These are phyloP conservation scores for Cutaneotrichosporon dermatis DNA, from an alignment of 1,284 basidiomycete species.

Conservation along the genomic window DNA sequence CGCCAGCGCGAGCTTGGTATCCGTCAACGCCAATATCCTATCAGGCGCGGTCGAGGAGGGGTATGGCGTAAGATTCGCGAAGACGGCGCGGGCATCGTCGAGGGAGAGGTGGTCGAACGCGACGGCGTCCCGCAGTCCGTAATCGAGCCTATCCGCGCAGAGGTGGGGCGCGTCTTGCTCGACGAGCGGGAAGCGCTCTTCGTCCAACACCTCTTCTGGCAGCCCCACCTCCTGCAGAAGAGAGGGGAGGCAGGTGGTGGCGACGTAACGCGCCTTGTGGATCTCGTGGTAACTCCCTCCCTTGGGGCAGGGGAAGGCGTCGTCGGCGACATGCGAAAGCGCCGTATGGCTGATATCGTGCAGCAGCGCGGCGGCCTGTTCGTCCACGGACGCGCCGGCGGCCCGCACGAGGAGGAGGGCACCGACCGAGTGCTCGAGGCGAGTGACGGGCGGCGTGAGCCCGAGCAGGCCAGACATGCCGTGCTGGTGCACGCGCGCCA, in stretches of 20 bases:
- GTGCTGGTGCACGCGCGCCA: constrained; percentile 14
- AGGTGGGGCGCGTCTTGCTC: constrained; percentile 14
- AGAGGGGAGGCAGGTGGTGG: constrained; percentile 6
- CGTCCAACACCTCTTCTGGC: constrained; percentile 4
- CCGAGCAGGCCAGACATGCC: constrained; percentile 15
- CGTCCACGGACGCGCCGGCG: constrained; percentile 10
- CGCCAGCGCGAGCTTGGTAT: background rate
- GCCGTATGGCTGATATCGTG: constrained; percentile 19
- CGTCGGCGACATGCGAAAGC: constrained; percentile 15
- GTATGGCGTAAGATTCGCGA: constrained; percentile 5
- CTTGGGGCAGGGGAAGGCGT: background rate
- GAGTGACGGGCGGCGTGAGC: constrained; percentile 13
- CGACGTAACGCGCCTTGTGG: constrained; percentile 15
- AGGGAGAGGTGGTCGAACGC: constrained; percentile 8
- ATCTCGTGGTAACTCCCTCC: constrained; percentile 13
- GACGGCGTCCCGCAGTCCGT: constrained; percentile 19
- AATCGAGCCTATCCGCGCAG: constrained; percentile 21
- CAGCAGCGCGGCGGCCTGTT: constrained; percentile 18
- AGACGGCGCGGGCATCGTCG: background rate
- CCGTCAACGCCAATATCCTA: constrained; percentile 9
- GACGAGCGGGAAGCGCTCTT: constrained; percentile 16
- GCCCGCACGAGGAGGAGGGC: constrained; percentile 16
- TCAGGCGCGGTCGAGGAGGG: background rate
- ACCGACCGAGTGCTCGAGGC: constrained; percentile 18
- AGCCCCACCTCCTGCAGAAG: background rate